These are phyloP conservation scores for Arctium lappa DNA, from an alignment of 129 eudicot species.

Conservation along the genomic window DNA sequence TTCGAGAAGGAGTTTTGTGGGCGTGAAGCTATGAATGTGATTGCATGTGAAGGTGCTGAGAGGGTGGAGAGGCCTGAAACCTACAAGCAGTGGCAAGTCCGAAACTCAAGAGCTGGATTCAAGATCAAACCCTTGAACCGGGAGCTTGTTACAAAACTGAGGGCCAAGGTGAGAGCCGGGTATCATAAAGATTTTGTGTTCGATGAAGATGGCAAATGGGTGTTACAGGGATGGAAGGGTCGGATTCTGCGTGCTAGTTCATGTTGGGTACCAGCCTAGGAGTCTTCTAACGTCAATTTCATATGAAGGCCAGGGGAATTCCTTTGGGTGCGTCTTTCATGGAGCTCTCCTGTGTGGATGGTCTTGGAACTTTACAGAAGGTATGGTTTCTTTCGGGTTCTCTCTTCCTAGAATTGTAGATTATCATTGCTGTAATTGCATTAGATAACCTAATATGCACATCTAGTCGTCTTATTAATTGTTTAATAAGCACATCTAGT, in stretches of 20 bases:
- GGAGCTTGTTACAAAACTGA: conserved; percentile 36
- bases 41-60: conserved; percentile 66
- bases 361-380: conserved; percentile 13
- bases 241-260: conserved; percentile 54
- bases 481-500: neutral
- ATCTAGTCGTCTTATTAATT: neutral
- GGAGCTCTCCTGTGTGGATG: conserved; percentile 24
- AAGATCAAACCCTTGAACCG: conserved; percentile 36
- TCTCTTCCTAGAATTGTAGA: neutral
- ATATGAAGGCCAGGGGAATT: neutral
- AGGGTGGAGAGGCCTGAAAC: conserved; percentile 73
- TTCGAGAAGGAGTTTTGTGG: conserved; percentile 53
- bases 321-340: neutral
- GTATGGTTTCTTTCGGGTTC: conserved; percentile 6
- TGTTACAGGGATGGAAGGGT: conserved; percentile 79
- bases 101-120: conserved; percentile 49
- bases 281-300: neutral
- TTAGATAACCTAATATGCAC: neutral
- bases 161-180: conserved; percentile 26
- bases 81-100: conserved; percentile 64
- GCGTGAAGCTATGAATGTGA: conserved; percentile 54
- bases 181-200: conserved; percentile 61
- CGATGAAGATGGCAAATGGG: conserved; percentile 64
- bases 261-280: conserved; percentile 47
- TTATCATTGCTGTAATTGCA: neutral